Percentiles rank a stretch among this genome's conserved stretches.
phyloP scores from a whole-genome alignment of 139 green algal genomes.

The Deuterostichococcus epilithicus region DNA sequence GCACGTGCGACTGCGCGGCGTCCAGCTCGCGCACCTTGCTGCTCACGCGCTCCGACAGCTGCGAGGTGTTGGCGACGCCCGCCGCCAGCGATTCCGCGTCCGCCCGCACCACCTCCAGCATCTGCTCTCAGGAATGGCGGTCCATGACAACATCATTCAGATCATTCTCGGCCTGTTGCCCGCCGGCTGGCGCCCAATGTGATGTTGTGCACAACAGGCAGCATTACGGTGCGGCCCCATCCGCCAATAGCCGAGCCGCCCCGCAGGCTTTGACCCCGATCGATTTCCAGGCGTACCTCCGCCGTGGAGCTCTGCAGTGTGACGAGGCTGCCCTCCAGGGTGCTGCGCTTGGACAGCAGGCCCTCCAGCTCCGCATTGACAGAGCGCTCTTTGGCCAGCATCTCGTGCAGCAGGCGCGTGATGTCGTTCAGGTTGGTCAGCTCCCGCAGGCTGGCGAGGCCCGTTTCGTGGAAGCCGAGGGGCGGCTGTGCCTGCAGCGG shows the following conservation, averaged over 20 bases:
- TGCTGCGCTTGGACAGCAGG: conserved; percentile 39
- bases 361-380: conserved; percentile 79
- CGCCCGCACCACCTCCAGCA: conserved; percentile 64
- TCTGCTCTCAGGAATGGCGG: conserved; percentile 38
- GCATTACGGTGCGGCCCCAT: not conserved
- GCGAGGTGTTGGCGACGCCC: conserved; percentile 61
- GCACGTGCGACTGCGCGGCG: conserved; percentile 64
- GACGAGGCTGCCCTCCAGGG: conserved; percentile 59
- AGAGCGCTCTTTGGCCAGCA: conserved; percentile 60
- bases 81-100: conserved; percentile 73
- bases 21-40: conserved; percentile 81
- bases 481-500: not conserved
- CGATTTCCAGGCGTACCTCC: conserved; percentile 39
- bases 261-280: not conserved
- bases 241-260: not conserved
- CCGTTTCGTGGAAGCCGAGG: not conserved
- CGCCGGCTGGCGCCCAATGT: not conserved
- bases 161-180: not conserved
- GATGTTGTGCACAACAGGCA: not conserved
- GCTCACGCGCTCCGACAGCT: conserved; percentile 79
- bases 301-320: conserved; percentile 47
- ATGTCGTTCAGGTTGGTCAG: conserved; percentile 69
- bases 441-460: not conserved
- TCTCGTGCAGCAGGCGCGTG: conserved; percentile 74
- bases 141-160: not conserved